phyloP scores from a whole-genome alignment of 208 protist species.

The Phytomonas francai region DNA sequence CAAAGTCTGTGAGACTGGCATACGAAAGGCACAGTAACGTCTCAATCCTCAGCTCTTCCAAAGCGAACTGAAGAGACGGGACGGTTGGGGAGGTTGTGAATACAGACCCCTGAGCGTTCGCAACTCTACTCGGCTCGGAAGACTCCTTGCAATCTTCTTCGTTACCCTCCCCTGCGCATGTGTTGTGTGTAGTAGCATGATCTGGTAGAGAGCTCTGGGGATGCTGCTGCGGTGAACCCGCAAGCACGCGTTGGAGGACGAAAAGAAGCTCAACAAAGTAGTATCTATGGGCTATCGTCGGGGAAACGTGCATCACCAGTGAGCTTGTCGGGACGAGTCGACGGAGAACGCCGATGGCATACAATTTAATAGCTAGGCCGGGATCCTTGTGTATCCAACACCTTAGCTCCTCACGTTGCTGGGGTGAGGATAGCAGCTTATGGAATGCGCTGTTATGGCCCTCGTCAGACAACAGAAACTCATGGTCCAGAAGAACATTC shows the following conservation, averaged over 20 bases:
- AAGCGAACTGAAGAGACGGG: conserved; percentile 20
- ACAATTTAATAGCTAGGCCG: conserved; percentile 28
- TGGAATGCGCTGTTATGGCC: conserved; percentile 15
- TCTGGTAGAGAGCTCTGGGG: no score
- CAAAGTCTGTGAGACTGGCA: conserved; percentile 23
- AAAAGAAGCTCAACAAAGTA: conserved; percentile 12
- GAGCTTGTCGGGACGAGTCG: conserved; percentile 17
- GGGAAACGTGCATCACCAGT: conserved; percentile 5
- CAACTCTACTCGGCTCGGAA: no score
- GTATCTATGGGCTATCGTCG: conserved; percentile 22
- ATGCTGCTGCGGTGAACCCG: no score
- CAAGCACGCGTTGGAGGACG: not conserved
- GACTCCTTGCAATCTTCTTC: no score
- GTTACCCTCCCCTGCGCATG: no score
- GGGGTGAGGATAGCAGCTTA: conserved; percentile 1
- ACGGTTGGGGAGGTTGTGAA: not conserved
- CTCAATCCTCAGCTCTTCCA: conserved; percentile 62
- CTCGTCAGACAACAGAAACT: not conserved
- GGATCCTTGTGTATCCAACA: conserved; percentile 13
- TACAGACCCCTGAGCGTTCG: no score
- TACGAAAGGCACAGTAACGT: conserved; percentile 44
- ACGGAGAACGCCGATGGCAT: conserved; percentile 45
- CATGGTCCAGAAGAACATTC: conserved; percentile 7
- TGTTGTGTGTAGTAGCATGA: no score
- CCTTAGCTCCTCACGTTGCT: conserved; percentile 12